phyloP scores from a whole-genome alignment of 2,329 filamentous ascomycete species.

The Colletotrichum sp. region DNA sequence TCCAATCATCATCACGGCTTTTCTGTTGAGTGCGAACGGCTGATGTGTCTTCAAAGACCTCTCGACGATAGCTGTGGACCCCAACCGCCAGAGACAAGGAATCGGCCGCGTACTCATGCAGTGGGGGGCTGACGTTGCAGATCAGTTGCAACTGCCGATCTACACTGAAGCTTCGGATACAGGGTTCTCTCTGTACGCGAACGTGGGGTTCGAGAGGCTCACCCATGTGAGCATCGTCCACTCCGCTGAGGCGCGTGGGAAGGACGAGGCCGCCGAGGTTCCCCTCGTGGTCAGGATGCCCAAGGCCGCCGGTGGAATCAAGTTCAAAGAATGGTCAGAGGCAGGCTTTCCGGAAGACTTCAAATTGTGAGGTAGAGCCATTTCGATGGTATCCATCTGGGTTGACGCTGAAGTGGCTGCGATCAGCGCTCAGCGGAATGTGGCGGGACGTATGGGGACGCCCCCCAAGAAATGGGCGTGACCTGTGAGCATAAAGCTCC shows the following conservation, averaged over 20 bases:
- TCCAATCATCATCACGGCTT: not conserved
- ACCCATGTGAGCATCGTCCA: not conserved
- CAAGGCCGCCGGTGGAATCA: conserved; percentile 30
- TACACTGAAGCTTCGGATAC: conserved; percentile 51
- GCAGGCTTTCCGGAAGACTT: not conserved
- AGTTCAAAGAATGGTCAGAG: conserved; percentile 36
- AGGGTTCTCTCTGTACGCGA: conserved; percentile 43
- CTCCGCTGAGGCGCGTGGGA: conserved; percentile 30
- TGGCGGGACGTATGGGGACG: not conserved
- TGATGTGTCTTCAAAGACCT: conserved; percentile 29
- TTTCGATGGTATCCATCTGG: not conserved
- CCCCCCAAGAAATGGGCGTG: fast-evolving
- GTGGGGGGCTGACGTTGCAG: conserved; percentile 39
- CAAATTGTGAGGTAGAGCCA: not conserved
- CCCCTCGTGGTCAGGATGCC: conserved; percentile 48
- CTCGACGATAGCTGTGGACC: conserved; percentile 49
- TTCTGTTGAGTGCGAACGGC: not conserved
- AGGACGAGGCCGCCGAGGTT: conserved; percentile 38
- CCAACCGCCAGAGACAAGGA: conserved; percentile 38
- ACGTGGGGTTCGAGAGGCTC: not conserved
- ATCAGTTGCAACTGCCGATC: conserved; percentile 39
- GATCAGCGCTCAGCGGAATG: not conserved
- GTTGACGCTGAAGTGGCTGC: fast-evolving
- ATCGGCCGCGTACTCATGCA: conserved; percentile 40
- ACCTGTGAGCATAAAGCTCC: not conserved